A percentile compares a stretch with the other conserved stretches of the same genome.
Conservation (phyloP, 2,329 filamentous ascomycete genomes). For the Emmonsia crescens region DNA sequence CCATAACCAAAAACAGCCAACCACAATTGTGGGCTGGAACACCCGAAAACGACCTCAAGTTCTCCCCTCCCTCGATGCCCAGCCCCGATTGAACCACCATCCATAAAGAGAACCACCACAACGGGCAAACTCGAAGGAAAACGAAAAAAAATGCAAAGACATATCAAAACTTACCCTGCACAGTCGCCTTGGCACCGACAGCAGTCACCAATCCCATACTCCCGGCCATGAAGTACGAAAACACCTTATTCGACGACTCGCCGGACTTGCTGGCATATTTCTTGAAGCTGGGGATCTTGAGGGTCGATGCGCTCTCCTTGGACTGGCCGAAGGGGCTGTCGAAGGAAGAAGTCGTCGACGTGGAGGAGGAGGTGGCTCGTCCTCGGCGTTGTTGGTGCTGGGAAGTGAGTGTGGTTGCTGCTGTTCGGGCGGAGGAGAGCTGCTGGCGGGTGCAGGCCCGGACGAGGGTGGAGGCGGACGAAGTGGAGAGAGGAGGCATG, state of each 20-base stretch:
- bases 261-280: constrained; percentile 67
- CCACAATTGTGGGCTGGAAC: not conserved
- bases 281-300: constrained; percentile 77
- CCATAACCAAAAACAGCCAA: not conserved
- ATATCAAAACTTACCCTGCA: constrained; percentile 64
- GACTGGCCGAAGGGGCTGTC: constrained; percentile 46
- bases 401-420: constrained; percentile 26
- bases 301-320: constrained; percentile 40
- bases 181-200: constrained; percentile 91
- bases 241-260: constrained; percentile 68
- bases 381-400: constrained; percentile 27
- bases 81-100: too few species aligned
- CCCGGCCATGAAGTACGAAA: constrained; percentile 98
- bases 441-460: constrained; percentile 43
- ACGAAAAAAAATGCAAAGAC: not conserved
- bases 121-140: constrained; percentile 1
- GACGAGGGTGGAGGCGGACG: constrained; percentile 55
- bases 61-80: not conserved
- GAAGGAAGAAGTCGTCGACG: constrained; percentile 29
- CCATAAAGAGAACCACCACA: not conserved
- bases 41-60: not conserved
- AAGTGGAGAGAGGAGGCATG: constrained; percentile 60
- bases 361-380: constrained; percentile 18
- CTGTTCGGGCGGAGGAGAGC: constrained; percentile 33
- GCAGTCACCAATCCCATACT: constrained; percentile 85